Evolutionary conservation across 108 stramenopile genomes (phyloP).

Genomic region (Nitzschia sp.): DNA sequence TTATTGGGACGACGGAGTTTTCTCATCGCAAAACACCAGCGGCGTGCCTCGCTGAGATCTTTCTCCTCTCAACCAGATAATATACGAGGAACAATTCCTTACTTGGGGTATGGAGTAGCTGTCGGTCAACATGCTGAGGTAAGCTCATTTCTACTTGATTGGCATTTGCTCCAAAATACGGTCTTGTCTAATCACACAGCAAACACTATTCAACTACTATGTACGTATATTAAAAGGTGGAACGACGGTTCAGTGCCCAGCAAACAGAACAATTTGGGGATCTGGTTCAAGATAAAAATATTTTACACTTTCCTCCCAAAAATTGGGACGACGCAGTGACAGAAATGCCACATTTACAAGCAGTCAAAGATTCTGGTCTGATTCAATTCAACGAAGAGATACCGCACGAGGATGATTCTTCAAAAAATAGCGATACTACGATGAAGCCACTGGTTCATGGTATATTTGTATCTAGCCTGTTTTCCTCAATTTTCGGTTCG

Average conservation of each 20-base stretch:
- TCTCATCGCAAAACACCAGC: no score
- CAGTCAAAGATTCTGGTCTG: slow-evolving; percentile 7
- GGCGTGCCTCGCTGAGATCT: no score
- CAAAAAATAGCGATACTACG: background rate
- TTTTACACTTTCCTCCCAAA: slow-evolving; percentile 48
- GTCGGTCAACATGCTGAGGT: slow-evolving; percentile 70
- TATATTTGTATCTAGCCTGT: slow-evolving; percentile 72
- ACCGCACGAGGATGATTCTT: slow-evolving; percentile 4
- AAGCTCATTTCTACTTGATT: slow-evolving; percentile 2
- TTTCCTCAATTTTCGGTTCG: slow-evolving; percentile 82
- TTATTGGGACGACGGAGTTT: no score
- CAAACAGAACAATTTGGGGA: slow-evolving; percentile 55
- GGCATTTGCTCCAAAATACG: no score
- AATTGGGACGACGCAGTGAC: slow-evolving; percentile 8
- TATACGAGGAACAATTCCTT: slow-evolving; percentile 62
- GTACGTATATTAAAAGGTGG: slow-evolving; percentile 5
- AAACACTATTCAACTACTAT: no score
- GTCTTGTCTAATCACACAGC: no score
- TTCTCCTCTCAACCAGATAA: no score
- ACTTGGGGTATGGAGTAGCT: slow-evolving; percentile 50
- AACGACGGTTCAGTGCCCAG: slow-evolving; percentile 47
- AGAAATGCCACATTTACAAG: slow-evolving; percentile 1
- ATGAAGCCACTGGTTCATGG: slow-evolving; percentile 66
- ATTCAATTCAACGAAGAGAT: background rate
- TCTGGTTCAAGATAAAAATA: slow-evolving; percentile 71